Evolutionary conservation across 2,329 filamentous ascomycete genomes (phyloP), one percentile per base, ranked within the genome.

Genomic region (Lecanicillium sp.): DNA sequence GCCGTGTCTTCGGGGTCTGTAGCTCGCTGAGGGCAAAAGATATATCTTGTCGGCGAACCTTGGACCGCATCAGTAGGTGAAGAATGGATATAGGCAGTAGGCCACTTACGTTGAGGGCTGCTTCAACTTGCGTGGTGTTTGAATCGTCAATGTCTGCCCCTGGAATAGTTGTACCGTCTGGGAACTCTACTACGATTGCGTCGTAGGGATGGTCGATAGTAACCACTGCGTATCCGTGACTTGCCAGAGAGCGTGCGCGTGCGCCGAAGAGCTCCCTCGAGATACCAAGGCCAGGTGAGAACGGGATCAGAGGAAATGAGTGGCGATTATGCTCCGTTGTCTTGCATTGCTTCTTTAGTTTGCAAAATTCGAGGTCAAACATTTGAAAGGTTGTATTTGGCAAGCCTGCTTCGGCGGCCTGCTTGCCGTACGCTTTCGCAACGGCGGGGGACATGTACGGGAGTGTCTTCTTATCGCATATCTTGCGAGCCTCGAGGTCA

Each of bases 131-230:
- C 4, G 41, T 19, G 19, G 22, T 41, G n/a, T 46, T 43, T 5
- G 39, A 42, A 7, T 46, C 32, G 44, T 53, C 49, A 6, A 55
- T 49, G 8, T 44, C 37, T 18, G 29, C 14, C 3, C 44, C 40
- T 31, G 35, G 35, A 9, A 50, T 27, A 6, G 54, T 41, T 6
- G 53, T 54, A 3, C 57, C 64, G 29, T 68, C 55, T 2, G 64
- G 61, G 31, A 64, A 69, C 37, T 68, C 59, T 13, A 71, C 57
- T 18, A 65, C 51, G 6, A 50, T 43, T 1, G 60, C 52, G 35
- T 71, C 67, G 41, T 66, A 58, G 0, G 68, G 59, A 37, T 72
- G 68, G 44, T 72, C 69, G 25, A 72, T 51, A 0, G 66, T 54
- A 11, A 69, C 52, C 12, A 72, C 63, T 5, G 59, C 53, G 40